These are phyloP conservation scores for Geotrichum restrictum DNA, from an alignment of 1,139 yeast genomes.

Conservation along the genomic window DNA sequence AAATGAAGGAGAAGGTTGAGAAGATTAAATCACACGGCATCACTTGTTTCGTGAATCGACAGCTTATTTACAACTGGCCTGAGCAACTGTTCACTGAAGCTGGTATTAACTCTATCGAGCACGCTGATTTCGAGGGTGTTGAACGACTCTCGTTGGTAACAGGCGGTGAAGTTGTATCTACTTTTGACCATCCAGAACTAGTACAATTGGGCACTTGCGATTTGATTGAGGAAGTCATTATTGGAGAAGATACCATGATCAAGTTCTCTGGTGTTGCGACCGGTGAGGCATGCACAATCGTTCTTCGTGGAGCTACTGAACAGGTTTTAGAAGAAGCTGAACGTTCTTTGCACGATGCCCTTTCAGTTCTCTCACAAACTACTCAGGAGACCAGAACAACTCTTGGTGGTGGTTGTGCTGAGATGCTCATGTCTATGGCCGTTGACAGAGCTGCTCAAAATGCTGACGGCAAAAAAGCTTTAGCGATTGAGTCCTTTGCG, in stretches of 20 bases:
- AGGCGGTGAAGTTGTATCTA: constrained; percentile 97
- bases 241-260: constrained; percentile 83
- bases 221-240: constrained; percentile 79
- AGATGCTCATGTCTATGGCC: constrained; percentile 96
- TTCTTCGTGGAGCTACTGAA: constrained; percentile 94
- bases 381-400: constrained; percentile 93
- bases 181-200: constrained; percentile 86
- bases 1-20: constrained; percentile 86
- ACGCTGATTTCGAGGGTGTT: constrained; percentile 97
- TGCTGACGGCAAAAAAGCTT: constrained; percentile 86
- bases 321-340: constrained; percentile 96
- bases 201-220: constrained; percentile 89
- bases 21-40: constrained; percentile 79
- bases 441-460: constrained; percentile 94
- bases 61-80: constrained; percentile 95
- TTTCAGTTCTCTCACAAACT: constrained; percentile 92
- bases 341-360: constrained; percentile 94
- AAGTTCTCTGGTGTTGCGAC: constrained; percentile 93
- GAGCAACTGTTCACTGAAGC: constrained; percentile 90
- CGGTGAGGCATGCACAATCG: constrained; percentile 95
- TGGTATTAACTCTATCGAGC: constrained; percentile 88
- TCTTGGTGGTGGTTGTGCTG: constrained; percentile 97
- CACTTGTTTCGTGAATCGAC: constrained; percentile 90
- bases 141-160: constrained; percentile 95
- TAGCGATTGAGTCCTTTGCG: constrained; percentile 93